These are phyloP conservation scores for Starmerella riodocensis DNA, from an alignment of 805 yeast genomes.

Conservation along the genomic window DNA sequence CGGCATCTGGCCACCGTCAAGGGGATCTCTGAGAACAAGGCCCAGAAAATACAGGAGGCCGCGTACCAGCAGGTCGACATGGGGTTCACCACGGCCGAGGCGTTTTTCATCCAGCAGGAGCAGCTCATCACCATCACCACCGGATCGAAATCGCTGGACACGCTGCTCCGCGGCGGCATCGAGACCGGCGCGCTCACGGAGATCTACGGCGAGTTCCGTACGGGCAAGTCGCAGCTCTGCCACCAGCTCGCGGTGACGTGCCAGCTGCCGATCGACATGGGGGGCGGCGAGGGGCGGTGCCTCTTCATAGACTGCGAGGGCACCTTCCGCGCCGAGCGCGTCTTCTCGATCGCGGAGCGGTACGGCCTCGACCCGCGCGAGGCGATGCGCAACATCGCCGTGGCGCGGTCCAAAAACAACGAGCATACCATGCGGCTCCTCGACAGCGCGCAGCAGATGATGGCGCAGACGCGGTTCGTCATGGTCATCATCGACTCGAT, in stretches of 20 bases:
- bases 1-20: constrained; percentile 62
- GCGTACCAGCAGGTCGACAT: constrained; percentile 81
- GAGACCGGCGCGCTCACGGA: constrained; percentile 97
- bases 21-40: constrained; percentile 92
- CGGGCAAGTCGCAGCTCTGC: constrained; percentile 94
- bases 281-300: constrained; percentile 98
- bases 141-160: constrained; percentile 87
- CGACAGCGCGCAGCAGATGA: constrained; percentile 85
- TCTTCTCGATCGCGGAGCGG: constrained; percentile 79
- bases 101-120: constrained; percentile 76
- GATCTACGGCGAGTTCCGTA: constrained; percentile 91
- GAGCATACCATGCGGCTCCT: constrained; percentile 85
- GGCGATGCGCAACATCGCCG: constrained; percentile 92
- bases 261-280: constrained; percentile 89
- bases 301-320: constrained; percentile 94
- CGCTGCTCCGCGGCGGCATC: constrained; percentile 87
- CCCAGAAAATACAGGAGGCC: constrained; percentile 67
- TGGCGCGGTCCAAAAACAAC: constrained; percentile 93
- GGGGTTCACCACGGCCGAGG: constrained; percentile 96
- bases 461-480: constrained; percentile 87
- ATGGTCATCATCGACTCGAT: constrained; percentile 89
- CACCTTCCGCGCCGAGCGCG: constrained; percentile 83
- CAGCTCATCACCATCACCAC: constrained; percentile 89
- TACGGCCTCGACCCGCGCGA: constrained; percentile 86
- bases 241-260: constrained; percentile 95